A percentile compares a stretch with the other conserved stretches of the same genome.
Evolutionary conservation across 176 grass and related monocot genomes (phyloP).

Genomic region (Oryza officinalis): DNA sequence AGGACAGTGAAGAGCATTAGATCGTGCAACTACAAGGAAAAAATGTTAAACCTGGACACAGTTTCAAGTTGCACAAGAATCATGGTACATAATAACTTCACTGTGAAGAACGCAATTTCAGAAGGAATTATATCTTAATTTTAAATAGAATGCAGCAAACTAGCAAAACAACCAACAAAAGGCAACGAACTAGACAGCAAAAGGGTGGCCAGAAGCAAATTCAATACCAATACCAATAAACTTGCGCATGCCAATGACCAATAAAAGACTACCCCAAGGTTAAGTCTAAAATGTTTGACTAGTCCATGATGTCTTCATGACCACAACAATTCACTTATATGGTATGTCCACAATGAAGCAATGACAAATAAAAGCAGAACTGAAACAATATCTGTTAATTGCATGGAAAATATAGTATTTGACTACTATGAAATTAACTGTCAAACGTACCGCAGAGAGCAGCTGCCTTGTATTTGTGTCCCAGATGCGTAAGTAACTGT

Average conservation of each 20-base stretch:
- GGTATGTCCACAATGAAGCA: not conserved
- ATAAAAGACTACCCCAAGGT: not conserved
- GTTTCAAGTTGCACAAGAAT: constrained; percentile 3
- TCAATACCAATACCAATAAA: too few species aligned
- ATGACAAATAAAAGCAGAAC: not conserved
- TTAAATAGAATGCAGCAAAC: constrained; percentile 13
- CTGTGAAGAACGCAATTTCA: not conserved
- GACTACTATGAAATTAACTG: not conserved
- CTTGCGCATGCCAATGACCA: too few species aligned
- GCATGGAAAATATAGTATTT: not conserved
- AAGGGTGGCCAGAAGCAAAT: too few species aligned
- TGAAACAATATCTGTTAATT: constrained; percentile 4
- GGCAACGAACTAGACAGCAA: too few species aligned
- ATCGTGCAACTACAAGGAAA: constrained; percentile 8
- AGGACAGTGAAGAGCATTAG: not conserved
- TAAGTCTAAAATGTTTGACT: not conserved
- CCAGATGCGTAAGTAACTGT: constrained; percentile 86
- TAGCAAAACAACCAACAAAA: too few species aligned
- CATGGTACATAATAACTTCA: constrained; percentile 18
- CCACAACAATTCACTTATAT: not conserved
- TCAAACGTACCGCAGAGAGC: constrained; percentile 70
- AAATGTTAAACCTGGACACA: not conserved
- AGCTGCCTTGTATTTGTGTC: constrained; percentile 81
- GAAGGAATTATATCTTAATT: not conserved
- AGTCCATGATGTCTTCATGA: not conserved